Evolutionary conservation across 2,329 filamentous ascomycete species (phyloP).

Genomic region (Alternaria arborescens): DNA sequence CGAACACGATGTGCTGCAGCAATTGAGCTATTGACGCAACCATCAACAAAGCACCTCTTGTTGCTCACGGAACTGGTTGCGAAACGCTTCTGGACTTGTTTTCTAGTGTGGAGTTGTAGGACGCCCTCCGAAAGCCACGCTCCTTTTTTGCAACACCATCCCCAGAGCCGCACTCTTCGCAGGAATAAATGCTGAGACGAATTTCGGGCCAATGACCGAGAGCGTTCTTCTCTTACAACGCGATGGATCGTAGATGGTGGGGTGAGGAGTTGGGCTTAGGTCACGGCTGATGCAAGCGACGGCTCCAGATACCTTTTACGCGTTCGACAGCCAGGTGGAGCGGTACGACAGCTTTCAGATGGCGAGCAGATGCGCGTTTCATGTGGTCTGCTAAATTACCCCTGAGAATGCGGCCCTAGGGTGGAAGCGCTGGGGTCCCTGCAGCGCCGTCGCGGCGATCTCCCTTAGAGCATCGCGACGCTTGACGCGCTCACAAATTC

Average conservation of each 20-base stretch:
- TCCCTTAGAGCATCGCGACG: conserved; percentile 29
- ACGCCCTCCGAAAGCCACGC: conserved; percentile 6
- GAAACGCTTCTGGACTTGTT: conserved; percentile 5
- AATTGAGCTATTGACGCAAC: neutral
- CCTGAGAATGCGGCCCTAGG: conserved; percentile 26
- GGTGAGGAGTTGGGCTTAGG: conserved; percentile 19
- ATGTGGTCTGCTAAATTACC: conserved; percentile 31
- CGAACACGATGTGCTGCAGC: conserved; percentile 10
- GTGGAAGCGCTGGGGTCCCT: conserved; percentile 30
- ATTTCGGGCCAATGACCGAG: conserved; percentile 32
- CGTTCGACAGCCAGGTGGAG: conserved; percentile 11
- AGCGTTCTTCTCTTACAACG: conserved; percentile 23
- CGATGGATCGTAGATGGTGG: conserved; percentile 23
- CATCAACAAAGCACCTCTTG: conserved; percentile 5
- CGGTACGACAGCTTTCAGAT: conserved; percentile 13
- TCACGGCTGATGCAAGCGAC: conserved; percentile 23
- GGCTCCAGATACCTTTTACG: conserved; percentile 37
- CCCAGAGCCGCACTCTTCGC: conserved; percentile 5
- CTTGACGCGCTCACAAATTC: conserved; percentile 11
- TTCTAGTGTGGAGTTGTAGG: neutral
- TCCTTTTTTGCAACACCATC: conserved; percentile 11
- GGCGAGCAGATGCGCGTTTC: conserved; percentile 40
- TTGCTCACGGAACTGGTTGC: conserved; percentile 4
- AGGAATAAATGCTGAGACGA: conserved; percentile 37
- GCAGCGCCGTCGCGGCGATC: conserved; percentile 43